Evolutionary conservation across 441 rosid genomes (phyloP).

Genomic region (Adansonia gregorii): DNA sequence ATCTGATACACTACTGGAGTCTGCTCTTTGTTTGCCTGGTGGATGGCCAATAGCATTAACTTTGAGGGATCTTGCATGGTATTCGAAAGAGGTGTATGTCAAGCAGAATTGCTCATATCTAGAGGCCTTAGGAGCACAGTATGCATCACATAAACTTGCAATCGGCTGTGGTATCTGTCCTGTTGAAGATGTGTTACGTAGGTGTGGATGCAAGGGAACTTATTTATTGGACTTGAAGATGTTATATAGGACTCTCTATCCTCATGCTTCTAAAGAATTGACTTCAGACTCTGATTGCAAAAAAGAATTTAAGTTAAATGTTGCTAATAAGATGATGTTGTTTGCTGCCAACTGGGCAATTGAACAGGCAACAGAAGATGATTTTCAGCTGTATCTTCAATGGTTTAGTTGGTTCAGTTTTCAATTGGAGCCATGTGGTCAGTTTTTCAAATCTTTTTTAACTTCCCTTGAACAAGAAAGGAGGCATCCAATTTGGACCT

Average conservation of each 20-base stretch:
- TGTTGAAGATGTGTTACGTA: slow-evolving; percentile 35
- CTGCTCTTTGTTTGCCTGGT: slow-evolving; percentile 65
- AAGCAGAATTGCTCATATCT: slow-evolving; percentile 86
- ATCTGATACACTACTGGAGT: slow-evolving; percentile 40
- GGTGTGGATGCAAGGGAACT: slow-evolving; percentile 32
- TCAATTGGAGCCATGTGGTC: slow-evolving; percentile 49
- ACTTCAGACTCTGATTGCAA: slow-evolving; percentile 31
- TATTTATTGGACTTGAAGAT: slow-evolving; percentile 45
- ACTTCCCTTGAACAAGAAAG: slow-evolving; percentile 54
- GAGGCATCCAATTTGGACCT: slow-evolving; percentile 80
- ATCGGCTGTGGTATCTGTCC: slow-evolving; percentile 32
- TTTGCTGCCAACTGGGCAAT: slow-evolving; percentile 81
- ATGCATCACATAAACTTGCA: slow-evolving; percentile 46
- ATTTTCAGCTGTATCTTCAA: slow-evolving; percentile 67
- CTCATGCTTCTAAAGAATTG: slow-evolving; percentile 45
- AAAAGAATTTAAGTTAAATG: slow-evolving; percentile 35
- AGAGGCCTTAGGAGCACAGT: slow-evolving; percentile 75
- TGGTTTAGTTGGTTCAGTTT: slow-evolving; percentile 76
- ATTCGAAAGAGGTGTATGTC: slow-evolving; percentile 72
- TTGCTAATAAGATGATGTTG: slow-evolving; percentile 54
- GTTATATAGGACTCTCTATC: slow-evolving; percentile 46
- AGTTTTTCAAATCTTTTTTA: slow-evolving; percentile 50
- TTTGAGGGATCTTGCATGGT: slow-evolving; percentile 59
- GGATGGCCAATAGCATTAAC: slow-evolving; percentile 89
- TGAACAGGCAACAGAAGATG: slow-evolving; percentile 80